These are phyloP conservation scores for Botrytis elliptica DNA, from an alignment of 2,329 filamentous ascomycete species.

Conservation along the genomic window DNA sequence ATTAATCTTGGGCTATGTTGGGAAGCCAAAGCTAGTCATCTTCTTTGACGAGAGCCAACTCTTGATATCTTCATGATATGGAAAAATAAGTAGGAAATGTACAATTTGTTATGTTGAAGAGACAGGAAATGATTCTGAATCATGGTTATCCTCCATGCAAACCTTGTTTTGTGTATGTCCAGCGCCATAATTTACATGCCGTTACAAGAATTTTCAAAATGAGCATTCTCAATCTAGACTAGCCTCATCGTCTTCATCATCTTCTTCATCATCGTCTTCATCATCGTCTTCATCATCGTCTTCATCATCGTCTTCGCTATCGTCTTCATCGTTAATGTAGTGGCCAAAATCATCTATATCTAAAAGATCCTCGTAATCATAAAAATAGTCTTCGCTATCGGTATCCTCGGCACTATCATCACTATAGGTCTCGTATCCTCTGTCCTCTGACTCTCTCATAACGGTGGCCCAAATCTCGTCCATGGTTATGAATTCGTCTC, in stretches of 20 bases:
- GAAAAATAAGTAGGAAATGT: neutral
- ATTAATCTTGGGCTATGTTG: no score
- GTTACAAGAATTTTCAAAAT: neutral
- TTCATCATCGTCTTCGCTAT: rapidly evolving
- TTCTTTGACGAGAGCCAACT: no score
- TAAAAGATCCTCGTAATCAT: neutral
- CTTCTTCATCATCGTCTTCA: rapidly evolving
- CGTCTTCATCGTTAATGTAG: neutral
- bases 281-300: neutral
- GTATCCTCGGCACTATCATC: neutral
- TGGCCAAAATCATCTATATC: neutral
- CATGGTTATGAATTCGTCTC: neutral
- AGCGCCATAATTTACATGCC: neutral
- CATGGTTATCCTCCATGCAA: neutral
- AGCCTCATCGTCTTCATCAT: neutral
- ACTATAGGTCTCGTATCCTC: neutral
- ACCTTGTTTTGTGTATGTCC: neutral
- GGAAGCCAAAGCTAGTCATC: neutral
- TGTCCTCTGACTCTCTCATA: neutral
- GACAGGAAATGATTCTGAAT: neutral
- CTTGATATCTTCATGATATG: neutral
- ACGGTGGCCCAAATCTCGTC: neutral
- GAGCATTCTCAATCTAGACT: neutral
- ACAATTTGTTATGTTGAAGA: neutral
- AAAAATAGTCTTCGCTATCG: neutral